Conservation (phyloP, 257 asterid genomes). For the Ballota nigra region DNA sequence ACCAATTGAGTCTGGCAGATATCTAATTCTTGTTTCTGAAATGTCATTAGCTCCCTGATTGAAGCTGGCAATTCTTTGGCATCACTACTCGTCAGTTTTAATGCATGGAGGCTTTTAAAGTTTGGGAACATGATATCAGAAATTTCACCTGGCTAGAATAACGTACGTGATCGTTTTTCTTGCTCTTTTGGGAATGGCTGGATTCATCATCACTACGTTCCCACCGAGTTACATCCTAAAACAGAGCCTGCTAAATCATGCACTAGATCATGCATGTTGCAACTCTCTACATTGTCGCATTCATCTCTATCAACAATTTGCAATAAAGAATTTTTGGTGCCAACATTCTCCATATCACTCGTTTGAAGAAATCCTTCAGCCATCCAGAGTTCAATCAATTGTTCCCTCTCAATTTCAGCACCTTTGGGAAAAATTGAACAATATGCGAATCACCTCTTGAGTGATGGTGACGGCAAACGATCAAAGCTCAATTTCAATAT, state of each 20-base stretch:
- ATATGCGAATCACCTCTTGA: background rate
- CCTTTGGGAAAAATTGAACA: slow-evolving; percentile 11
- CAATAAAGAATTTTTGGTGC: no score
- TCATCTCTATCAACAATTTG: no score
- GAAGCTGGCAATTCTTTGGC: background rate
- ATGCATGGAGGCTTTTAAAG: background rate
- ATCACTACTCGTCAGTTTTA: background rate
- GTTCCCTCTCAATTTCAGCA: background rate
- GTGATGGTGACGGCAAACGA: background rate
- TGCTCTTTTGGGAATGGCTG: no score
- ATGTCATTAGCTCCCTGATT: background rate
- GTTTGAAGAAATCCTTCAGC: background rate
- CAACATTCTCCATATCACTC: no score
- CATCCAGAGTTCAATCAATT: slow-evolving; percentile 4
- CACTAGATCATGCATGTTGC: no score
- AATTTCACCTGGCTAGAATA: no score
- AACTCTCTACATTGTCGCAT: no score
- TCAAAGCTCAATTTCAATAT: background rate
- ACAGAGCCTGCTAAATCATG: no score
- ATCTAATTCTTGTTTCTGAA: background rate
- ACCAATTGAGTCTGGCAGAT: background rate
- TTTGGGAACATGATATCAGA: background rate
- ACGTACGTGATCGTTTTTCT: no score
- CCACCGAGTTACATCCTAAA: no score
- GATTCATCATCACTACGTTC: no score